Base-by-base conservation (phyloP, 2,329 filamentous ascomycete species). In the Hymenoscyphus scutula region DNA sequence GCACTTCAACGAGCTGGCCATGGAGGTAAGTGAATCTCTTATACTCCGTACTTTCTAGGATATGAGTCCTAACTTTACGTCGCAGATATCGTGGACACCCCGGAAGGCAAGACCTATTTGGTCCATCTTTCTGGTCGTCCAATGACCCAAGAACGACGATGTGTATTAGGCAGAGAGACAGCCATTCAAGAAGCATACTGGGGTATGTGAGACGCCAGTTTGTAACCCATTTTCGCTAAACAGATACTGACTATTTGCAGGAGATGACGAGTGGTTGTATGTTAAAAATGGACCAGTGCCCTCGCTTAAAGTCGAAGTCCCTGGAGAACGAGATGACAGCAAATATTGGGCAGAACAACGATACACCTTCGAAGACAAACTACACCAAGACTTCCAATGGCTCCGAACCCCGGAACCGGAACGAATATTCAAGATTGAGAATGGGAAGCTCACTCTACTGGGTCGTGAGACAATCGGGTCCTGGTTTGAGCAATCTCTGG, bases 261-360 rank as follows among this genome's bases (percentile, higher is more conserved):
- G 41, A 48, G 41, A 82, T 11, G 83, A 87, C 54, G 84, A 84
- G 68, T 88, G 85, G 85, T 76, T 87, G 3, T 86, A 86, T 64
- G 76, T 87, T 53, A 86, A 86, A 72, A 76, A 82, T 60, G 84
- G 84, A 0, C 83, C 83, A 0, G 77, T 83, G 10, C 83, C 83
- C 0, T 82, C 80, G 1, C 75, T 87, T 2, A 73, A 76, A 59
- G 81, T 85, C 32, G 79, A 84, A 13, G 72, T 85, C 0, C 82
- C 80, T 0, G 82, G 75, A 0, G 71, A 70, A 0, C 75, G 77
- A n/a, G 77, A 84, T 61, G 82, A 84, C 2, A 69, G 67, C 0
- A 62, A 65, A 4, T 85, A 84, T 74, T 85, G 82, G 82, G 74
- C 75, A 2, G 78, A 81, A 64, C 71, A 76, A 63, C 71, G 69